Evolutionary conservation across 163 green algal genomes (phyloP).

Genomic region (Scenedesmus sp.): DNA sequence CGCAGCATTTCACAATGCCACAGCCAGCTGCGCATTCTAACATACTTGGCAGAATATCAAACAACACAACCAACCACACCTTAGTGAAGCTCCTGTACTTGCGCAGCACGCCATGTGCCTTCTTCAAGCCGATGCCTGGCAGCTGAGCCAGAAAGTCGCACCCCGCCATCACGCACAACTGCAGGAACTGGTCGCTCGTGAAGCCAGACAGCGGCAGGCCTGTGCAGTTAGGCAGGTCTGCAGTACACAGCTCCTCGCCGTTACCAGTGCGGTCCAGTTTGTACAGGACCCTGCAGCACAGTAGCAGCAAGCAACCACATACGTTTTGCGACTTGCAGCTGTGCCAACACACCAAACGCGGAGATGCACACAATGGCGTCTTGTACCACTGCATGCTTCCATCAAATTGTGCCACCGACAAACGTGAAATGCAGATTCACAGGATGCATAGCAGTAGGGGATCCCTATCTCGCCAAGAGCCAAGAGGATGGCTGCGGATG

Average conservation of each 20-base stretch:
- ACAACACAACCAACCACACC: conserved; percentile 28
- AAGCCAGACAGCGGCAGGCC: conserved; percentile 87
- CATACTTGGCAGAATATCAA: not conserved
- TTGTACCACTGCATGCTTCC: no score
- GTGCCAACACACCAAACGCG: no score
- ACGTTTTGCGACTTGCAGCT: not conserved
- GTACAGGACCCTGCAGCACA: conserved; percentile 85
- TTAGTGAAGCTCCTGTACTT: conserved; percentile 72
- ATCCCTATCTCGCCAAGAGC: no score
- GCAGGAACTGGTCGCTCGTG: conserved; percentile 87
- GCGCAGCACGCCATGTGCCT: conserved; percentile 85
- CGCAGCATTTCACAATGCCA: not conserved
- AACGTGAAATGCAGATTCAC: no score
- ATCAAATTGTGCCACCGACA: no score
- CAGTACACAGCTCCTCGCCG: conserved; percentile 85
- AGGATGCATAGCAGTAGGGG: not conserved
- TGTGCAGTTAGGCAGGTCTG: conserved; percentile 76
- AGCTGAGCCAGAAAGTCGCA: conserved; percentile 97
- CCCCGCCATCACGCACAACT: conserved; percentile 95
- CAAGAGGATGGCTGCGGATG: not conserved
- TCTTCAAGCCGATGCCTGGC: conserved; percentile 92
- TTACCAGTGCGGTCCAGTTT: conserved; percentile 94
- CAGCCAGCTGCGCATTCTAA: not conserved
- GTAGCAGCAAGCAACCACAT: not conserved
- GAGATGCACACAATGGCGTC: no score